Conservation (phyloP, 805 yeast species). For the Lipomyces orientalis region DNA sequence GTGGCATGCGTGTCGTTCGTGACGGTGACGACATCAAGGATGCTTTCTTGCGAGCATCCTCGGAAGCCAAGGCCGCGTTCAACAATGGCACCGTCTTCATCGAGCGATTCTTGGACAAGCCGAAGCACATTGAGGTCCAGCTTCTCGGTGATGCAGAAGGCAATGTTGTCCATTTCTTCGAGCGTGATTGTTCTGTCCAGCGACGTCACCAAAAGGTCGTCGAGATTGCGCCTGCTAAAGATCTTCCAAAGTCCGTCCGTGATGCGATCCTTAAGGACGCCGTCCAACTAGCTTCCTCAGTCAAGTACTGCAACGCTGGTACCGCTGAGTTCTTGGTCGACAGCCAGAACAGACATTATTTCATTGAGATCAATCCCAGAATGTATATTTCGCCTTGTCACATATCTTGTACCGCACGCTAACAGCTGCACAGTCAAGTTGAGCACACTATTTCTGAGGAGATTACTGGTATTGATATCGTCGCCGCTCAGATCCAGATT, state of each 20-base stretch:
- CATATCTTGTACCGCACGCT: background rate
- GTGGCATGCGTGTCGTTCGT: constrained; percentile 99
- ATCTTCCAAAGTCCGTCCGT: constrained; percentile 79
- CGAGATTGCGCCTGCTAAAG: constrained; percentile 97
- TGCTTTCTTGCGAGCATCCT: constrained; percentile 90
- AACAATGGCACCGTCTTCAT: constrained; percentile 99
- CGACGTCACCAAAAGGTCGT: constrained; percentile 99
- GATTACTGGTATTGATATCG: constrained; percentile 96
- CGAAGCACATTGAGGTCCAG: constrained; percentile 98
- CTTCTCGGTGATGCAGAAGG: constrained; percentile 92
- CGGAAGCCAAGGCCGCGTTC: constrained; percentile 92
- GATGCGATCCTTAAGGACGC: constrained; percentile 95
- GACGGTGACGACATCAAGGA: constrained; percentile 93
- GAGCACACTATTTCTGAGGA: constrained; percentile 99
- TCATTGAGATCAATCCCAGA: constrained; percentile 97
- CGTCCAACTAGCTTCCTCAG: constrained; percentile 84
- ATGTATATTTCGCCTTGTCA: constrained; percentile 43
- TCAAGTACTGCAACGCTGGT: constrained; percentile 96
- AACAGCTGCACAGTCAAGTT: constrained; percentile 62
- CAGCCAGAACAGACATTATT: constrained; percentile 90
- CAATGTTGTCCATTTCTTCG: constrained; percentile 92
- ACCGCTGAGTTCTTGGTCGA: constrained; percentile 98
- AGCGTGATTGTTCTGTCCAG: constrained; percentile 99
- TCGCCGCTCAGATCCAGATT: constrained; percentile 97
- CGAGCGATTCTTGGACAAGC: constrained; percentile 91